Base-by-base conservation (phyloP, 768 basidiomycete genomes). In the Pleurotus salmoneostramineus region DNA sequence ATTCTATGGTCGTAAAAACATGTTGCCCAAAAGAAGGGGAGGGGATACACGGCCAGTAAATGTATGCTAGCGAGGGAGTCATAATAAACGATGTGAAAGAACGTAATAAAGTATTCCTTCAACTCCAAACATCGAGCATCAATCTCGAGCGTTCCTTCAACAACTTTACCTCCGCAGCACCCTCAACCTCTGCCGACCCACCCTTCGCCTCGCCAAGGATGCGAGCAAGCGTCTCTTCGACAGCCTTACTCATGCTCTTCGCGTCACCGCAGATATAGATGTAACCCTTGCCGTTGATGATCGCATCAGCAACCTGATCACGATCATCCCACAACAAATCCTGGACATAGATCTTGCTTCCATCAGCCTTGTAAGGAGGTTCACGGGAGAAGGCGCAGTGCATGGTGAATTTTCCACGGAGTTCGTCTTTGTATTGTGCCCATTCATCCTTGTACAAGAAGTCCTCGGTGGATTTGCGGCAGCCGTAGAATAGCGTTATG, bases 281-380 rank as follows among this genome's bases (percentile, higher is more conserved):
- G 71, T 95, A 96, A n/a, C 93, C 97, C 75, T 98, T 94, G 71
- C 93, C 91, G 62, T 91, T 91, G 61, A 97, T 78, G 64, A 99
- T 93, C 14, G 91, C 88, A 57, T 95, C 87, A 7, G 90, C 91
- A 55, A 99, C 81, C 57, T 85, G 81, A 70, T 87, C 86, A 57
- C 86, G 80, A 68, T 93, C 85, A 50, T 98, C 85, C 91, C 90
- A 94, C 8, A 99, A 75, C 58, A 98, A 77, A 72, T 99, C 94
- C 74, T 99, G 97, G n/a, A 99, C 97, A 74, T 99, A 99, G 67
- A 96, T 92, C 80, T 98, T 99, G 79, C 89, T 79, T 27, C 94
- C 91, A 63, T 95, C 93, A 4, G 91, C 83, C 71, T 89, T 92
- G 77, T 83, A 91, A n/a, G 84, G 85, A 57, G 78, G 76, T 64